These are phyloP conservation scores for Phialophora chinensis DNA, from an alignment of 2,329 filamentous ascomycete genomes.

Conservation along the genomic window DNA sequence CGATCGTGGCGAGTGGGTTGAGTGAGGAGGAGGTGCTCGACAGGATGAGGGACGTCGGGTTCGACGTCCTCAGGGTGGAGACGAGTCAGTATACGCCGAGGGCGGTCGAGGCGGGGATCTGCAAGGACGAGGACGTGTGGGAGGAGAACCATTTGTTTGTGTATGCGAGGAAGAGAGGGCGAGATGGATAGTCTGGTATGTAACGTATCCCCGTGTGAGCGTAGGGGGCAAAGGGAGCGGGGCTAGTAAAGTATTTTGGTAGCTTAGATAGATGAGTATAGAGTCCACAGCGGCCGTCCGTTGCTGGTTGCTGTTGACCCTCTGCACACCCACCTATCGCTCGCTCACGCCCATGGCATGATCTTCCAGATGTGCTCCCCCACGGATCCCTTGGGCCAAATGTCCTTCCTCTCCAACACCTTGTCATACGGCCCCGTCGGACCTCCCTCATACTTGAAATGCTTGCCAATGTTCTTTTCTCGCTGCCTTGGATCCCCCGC, in stretches of 20 bases:
- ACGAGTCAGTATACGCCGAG: neutral
- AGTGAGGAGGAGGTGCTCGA: conserved; percentile 10
- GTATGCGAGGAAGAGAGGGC: neutral
- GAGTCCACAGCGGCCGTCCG: too few relatives aligned
- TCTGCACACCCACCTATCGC: neutral
- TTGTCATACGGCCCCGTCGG: conserved; percentile 7
- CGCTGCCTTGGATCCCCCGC: neutral
- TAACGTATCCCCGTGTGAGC: too few relatives aligned
- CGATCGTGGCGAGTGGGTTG: conserved; percentile 18
- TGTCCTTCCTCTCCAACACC: neutral
- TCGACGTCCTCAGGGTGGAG: neutral
- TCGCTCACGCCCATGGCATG: neutral
- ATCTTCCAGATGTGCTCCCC: conserved; percentile 7
- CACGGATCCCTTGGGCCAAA: neutral
- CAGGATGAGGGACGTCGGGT: neutral
- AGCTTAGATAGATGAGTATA: too few relatives aligned
- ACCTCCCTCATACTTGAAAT: neutral
- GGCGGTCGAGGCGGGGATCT: neutral
- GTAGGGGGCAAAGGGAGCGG: too few relatives aligned
- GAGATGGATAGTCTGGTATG: neutral
- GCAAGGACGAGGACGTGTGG: neutral
- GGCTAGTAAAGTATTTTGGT: too few relatives aligned
- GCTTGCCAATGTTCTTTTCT: conserved; percentile 6
- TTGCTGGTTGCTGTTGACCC: too few relatives aligned
- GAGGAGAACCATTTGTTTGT: neutral